Percentiles rank a stretch among this genome's conserved stretches.
These are phyloP conservation scores for Colletotrichum sp. DNA, from an alignment of 2,329 filamentous ascomycete genomes.

Conservation along the genomic window DNA sequence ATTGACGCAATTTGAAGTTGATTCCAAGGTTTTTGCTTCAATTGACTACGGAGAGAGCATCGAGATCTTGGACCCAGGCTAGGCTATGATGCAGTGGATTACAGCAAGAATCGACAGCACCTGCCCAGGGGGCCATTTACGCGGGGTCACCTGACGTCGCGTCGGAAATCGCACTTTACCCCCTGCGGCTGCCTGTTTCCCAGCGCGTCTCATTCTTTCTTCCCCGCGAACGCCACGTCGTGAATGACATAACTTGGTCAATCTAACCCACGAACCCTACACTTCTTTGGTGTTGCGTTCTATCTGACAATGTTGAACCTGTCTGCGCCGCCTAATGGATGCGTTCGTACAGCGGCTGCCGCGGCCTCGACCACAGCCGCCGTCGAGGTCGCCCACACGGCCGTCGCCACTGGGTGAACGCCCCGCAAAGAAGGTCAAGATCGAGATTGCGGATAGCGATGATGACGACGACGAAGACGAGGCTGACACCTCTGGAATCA, in stretches of 20 bases:
- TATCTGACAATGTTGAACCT: neutral
- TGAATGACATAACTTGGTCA: neutral
- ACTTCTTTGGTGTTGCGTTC: neutral
- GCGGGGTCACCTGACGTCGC: constrained; percentile 44
- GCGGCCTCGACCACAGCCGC: neutral
- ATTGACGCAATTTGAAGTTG: neutral
- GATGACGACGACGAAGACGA: constrained; percentile 23
- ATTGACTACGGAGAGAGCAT: neutral
- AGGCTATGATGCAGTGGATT: neutral
- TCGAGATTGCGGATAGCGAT: constrained; percentile 24
- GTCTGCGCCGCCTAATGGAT: constrained; percentile 35
- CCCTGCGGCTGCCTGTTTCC: neutral
- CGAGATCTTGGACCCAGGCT: neutral
- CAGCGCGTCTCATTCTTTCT: neutral
- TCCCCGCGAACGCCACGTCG: constrained; percentile 8
- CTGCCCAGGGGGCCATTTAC: neutral
- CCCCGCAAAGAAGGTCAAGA: constrained; percentile 39
- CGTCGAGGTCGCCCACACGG: constrained; percentile 4
- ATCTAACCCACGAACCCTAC: neutral
- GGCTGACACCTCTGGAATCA: constrained; percentile 33
- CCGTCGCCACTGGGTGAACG: constrained; percentile 25
- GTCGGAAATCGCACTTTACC: constrained; percentile 23
- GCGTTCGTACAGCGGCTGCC: constrained; percentile 38
- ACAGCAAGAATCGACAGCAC: neutral
- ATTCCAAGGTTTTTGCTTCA: neutral